Evolutionary conservation across 768 basidiomycete species (phyloP).

Genomic region (Russula olivacea): DNA sequence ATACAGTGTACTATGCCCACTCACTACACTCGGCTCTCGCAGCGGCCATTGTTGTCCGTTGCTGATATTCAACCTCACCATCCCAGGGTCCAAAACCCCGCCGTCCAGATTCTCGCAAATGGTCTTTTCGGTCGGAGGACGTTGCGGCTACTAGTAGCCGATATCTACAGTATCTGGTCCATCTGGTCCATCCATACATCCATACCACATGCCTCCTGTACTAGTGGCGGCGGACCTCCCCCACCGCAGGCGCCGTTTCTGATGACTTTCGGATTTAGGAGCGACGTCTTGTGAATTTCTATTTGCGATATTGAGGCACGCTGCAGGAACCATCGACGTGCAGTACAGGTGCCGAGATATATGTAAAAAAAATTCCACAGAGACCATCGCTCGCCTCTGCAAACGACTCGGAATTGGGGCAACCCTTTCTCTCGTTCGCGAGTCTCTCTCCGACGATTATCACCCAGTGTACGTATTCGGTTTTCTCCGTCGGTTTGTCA

Average conservation of each 20-base stretch:
- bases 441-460: background rate
- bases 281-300: background rate
- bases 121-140: no score
- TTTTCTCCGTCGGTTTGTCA: background rate
- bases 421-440: background rate
- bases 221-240: no score
- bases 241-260: background rate
- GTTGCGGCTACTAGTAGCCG: no score
- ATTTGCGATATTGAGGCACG: background rate
- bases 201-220: no score
- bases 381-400: no score
- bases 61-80: background rate
- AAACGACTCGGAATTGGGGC: background rate
- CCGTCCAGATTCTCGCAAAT: no score
- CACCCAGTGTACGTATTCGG: background rate
- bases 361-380: no score
- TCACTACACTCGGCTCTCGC: background rate
- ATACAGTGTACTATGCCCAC: background rate
- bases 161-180: no score
- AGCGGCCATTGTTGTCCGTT: background rate
- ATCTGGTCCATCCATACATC: no score
- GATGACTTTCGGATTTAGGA: background rate
- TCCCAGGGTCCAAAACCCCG: no score
- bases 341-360: background rate
- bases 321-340: background rate